These are phyloP conservation scores for Cubamyces sp. DNA, from an alignment of 768 basidiomycete genomes.

Conservation along the genomic window DNA sequence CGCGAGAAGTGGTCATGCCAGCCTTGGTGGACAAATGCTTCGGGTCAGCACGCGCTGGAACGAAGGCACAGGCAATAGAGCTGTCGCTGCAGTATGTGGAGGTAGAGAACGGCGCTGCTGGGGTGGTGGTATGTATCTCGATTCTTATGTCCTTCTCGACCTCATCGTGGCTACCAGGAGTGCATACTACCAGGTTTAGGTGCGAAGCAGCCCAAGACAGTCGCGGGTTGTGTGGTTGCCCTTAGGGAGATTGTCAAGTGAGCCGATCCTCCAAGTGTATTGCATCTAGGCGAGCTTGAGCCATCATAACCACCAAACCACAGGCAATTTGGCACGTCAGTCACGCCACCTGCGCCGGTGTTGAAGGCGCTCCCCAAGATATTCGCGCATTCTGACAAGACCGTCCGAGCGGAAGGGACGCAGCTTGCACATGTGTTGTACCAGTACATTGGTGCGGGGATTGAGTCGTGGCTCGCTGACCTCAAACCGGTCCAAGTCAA, in stretches of 20 bases:
- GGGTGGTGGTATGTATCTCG: slow-evolving; percentile 76
- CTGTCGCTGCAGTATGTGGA: slow-evolving; percentile 89
- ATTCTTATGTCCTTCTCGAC: slow-evolving; percentile 5
- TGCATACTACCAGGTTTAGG: slow-evolving; percentile 84
- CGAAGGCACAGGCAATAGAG: slow-evolving; percentile 86
- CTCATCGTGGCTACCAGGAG: slow-evolving; percentile 26
- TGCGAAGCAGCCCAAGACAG: slow-evolving; percentile 94
- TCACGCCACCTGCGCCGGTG: slow-evolving; percentile 75
- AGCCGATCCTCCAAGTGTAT: slow-evolving; percentile 29
- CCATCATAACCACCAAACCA: slow-evolving; percentile 2
- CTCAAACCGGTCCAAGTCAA: slow-evolving; percentile 97
- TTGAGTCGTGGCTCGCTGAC: slow-evolving; percentile 84
- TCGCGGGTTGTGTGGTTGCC: slow-evolving; percentile 75
- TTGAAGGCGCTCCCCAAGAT: slow-evolving; percentile 90
- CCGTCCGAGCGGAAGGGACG: slow-evolving; percentile 90
- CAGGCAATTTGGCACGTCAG: slow-evolving; percentile 81
- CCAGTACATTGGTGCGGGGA: slow-evolving; percentile 78
- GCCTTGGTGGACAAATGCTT: slow-evolving; percentile 95
- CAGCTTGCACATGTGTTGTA: slow-evolving; percentile 77
- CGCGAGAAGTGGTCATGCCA: slow-evolving; percentile 81
- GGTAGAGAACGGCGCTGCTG: slow-evolving; percentile 86
- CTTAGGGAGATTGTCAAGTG: slow-evolving; percentile 87
- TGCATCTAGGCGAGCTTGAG: background rate
- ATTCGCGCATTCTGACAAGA: slow-evolving; percentile 94
- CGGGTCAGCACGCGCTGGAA: slow-evolving; percentile 88